Percentiles rank a stretch among this genome's conserved stretches.
Conservation (phyloP, 192 early-diverging fungal species). For the Diversispora epigaea region DNA sequence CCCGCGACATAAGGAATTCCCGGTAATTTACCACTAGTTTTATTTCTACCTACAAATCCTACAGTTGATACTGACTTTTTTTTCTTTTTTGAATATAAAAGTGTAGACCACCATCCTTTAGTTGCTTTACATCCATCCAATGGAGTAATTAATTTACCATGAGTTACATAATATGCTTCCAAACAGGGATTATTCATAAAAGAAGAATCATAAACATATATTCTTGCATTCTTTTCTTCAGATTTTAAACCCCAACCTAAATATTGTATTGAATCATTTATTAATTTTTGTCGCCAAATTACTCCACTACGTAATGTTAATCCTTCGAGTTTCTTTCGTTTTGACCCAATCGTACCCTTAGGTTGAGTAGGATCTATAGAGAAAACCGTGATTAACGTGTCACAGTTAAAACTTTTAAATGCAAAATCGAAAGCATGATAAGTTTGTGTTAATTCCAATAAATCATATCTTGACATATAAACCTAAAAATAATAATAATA, state of each 20-base stretch:
- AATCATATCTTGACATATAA: slow-evolving; percentile 9
- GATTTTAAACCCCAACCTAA: background rate
- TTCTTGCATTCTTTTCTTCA: slow-evolving; percentile 16
- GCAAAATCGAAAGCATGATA: slow-evolving; percentile 17
- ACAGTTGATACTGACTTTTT: background rate
- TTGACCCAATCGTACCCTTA: background rate
- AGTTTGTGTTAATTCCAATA: slow-evolving; percentile 8
- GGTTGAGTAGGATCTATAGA: background rate
- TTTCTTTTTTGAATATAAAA: background rate
- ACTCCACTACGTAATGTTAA: slow-evolving; percentile 9
- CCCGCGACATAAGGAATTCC: background rate
- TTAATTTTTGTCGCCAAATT: background rate
- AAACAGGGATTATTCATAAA: background rate
- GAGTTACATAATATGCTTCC: slow-evolving; percentile 1
- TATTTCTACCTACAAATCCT: background rate
- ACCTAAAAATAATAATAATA: slow-evolving; percentile 15
- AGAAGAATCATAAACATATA: slow-evolving; percentile 17
- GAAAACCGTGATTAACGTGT: slow-evolving; percentile 15
- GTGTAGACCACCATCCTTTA: slow-evolving; percentile 14
- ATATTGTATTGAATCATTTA: slow-evolving; percentile 12
- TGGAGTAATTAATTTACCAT: background rate
- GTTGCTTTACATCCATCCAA: background rate
- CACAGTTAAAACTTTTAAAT: background rate
- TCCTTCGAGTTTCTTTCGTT: background rate
- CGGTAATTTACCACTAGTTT: background rate